Evolutionary conservation across 352 stramenopile species (phyloP), one percentile per base, ranked within the genome.

Genomic region (Phytopythium ostracodes): DNA sequence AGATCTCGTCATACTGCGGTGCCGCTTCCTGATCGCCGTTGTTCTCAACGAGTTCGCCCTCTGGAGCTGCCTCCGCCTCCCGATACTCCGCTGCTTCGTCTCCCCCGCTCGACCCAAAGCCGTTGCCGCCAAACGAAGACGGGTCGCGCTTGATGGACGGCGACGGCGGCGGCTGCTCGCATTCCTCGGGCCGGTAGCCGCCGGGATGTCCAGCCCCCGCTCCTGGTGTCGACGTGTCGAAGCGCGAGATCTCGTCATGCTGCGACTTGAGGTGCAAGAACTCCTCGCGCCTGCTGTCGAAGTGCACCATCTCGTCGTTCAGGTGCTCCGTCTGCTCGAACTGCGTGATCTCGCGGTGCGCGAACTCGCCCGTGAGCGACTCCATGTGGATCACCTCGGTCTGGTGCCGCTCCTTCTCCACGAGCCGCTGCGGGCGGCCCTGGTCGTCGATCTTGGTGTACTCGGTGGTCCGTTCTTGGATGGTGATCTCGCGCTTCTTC

Each of bases 401-500:
- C 70, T 92, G 84, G 62, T 93, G 82, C n/a, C 81, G 79, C 66
- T 93, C 87, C 58, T 87, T 89, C 64, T 95, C 86, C 22, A 95
- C 81, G 24, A 95, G 63, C 20, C 85, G 70, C 67, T 95, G 87
- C 22, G 83, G 68, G 42, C 76, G 71, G 12, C 87, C 84, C 18
- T 83, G 79, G 29, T 94, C 84, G 60, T 94, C 87, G 58, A 95
- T 95, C 73, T 92, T 95, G 44, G 84, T 95, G 76, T 95, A 92
- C 67, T 95, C 81, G 43, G 76, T 90, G 57, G 90, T 89, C n/a
- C 81, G 78, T 54, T 95, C 86, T 59, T 95, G 86, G 62, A 95
- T 92, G 33, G 86, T 92, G 35, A 92, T 79, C 68, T 95, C 84
- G 27, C 87, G 82, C 55, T 95, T 95, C 66, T 94, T 95, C 87